phyloP scores from a whole-genome alignment of 371 early-diverging fungal genomes.

The Syncephalastrum contaminatum region DNA sequence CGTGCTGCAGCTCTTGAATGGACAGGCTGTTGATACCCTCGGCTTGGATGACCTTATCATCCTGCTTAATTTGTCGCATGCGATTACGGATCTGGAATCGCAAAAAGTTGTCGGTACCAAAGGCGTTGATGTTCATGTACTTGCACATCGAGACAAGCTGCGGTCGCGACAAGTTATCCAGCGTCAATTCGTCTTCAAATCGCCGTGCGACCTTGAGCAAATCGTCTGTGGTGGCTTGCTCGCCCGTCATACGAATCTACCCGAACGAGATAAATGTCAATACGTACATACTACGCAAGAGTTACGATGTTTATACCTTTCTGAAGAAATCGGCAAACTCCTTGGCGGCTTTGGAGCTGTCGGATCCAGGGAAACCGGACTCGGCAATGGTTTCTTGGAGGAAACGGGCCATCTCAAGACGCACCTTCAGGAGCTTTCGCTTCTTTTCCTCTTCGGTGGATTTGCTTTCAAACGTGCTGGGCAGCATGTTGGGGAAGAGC shows the following conservation, averaged over 20 bases:
- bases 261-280: neutral
- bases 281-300: neutral
- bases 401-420: constrained; percentile 93
- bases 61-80: constrained; percentile 83
- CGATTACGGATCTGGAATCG: constrained; percentile 86
- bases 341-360: constrained; percentile 61
- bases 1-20: constrained; percentile 80
- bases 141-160: constrained; percentile 93
- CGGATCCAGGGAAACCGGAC: constrained; percentile 65
- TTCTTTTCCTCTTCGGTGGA: constrained; percentile 89
- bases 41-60: constrained; percentile 82
- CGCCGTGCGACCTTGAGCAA: constrained; percentile 81
- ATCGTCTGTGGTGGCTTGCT: constrained; percentile 80
- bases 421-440: constrained; percentile 81
- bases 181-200: constrained; percentile 90
- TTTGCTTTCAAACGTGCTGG: constrained; percentile 93
- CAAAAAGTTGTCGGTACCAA: constrained; percentile 94
- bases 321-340: constrained; percentile 83
- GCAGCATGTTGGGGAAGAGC: constrained; percentile 96
- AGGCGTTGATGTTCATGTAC: constrained; percentile 91
- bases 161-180: constrained; percentile 91
- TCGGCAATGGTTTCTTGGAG: constrained; percentile 95
- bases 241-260: constrained; percentile 86
- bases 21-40: constrained; percentile 92
- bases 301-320: constrained; percentile 47